Evolutionary conservation across 805 yeast species (phyloP), one percentile per base, ranked within the genome.

Genomic region (Candida palmyrensis): DNA sequence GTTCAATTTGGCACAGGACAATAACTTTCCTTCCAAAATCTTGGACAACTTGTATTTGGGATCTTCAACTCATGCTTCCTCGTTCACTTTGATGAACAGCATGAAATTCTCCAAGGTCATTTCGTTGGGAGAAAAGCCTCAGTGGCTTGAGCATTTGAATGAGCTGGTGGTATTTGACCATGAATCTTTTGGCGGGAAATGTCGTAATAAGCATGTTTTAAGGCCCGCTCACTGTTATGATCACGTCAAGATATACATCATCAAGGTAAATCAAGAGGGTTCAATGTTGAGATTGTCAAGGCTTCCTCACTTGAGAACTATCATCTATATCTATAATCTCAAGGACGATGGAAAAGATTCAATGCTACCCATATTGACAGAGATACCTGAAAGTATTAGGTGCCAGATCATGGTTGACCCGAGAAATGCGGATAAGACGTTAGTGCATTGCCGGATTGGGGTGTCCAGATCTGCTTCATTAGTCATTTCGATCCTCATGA

Each of bases 381-480:
- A 49, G 15, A 47, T 62, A 25, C 68, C 67, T 1, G 43, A 39
- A 8, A 41, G 41, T 12, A 45, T 62, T 18, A 66, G 57, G 37
- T 37, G 44, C n/a, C 55, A 53, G 25, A 30, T 56, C 16, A 39
- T 59, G 18, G 47, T 44, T 9, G 37, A 45, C 17, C 55, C 56
- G 6, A 31, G 35, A 7, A 32, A 32, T 7, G 14, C 30, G 14
- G 24, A 27, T 6, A 41, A 43, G 25, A 48, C 59, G 1, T 40
- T 64, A 35, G 52, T 59, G 12, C 69, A 64, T 40, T 64, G 71
- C 41, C 51, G 58, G 18, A 63, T 64, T 27, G 71, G 71, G 0
- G 71, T 64, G 12, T 60, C 67, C 4, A 45, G 71, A 22, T 61
- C 66, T n/a, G 71, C 68, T 4, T 52, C 68, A 9, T 53, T 64